A percentile compares a stretch with the other conserved stretches of the same genome.
Conservation (phyloP, 345 rosid species). For the Gossypium rotundifolium region DNA sequence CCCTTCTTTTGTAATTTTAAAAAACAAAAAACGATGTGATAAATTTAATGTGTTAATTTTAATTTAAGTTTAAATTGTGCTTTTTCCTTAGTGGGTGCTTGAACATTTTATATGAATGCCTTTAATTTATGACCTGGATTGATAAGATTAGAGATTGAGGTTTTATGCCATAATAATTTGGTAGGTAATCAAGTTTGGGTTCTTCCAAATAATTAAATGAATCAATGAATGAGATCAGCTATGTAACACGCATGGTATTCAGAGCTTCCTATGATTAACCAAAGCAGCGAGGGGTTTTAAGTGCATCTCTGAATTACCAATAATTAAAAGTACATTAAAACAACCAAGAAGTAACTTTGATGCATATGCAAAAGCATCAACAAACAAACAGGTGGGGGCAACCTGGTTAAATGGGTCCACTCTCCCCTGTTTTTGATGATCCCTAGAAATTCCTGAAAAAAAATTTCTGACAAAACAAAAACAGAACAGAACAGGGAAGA, state of each 20-base stretch:
- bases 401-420: neutral
- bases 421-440: neutral
- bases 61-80: too few relatives aligned
- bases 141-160: too few relatives aligned
- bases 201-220: too few relatives aligned
- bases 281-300: neutral
- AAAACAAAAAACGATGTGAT: fast-evolving
- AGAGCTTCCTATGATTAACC: neutral
- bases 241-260: too few relatives aligned
- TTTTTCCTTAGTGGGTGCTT: too few relatives aligned
- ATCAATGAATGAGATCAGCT: too few relatives aligned
- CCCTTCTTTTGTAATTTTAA: too few relatives aligned
- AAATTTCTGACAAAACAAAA: neutral
- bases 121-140: too few relatives aligned
- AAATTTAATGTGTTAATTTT: too few relatives aligned
- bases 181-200: too few relatives aligned
- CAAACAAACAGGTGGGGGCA: neutral
- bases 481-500: constrained; percentile 3
- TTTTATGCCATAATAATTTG: too few relatives aligned
- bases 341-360: neutral
- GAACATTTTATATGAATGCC: too few relatives aligned
- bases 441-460: constrained; percentile 9
- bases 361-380: neutral
- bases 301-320: constrained; percentile 13
- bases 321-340: neutral